phyloP scores from a whole-genome alignment of 352 stramenopile species.

The Globisporangium cystogenes region DNA sequence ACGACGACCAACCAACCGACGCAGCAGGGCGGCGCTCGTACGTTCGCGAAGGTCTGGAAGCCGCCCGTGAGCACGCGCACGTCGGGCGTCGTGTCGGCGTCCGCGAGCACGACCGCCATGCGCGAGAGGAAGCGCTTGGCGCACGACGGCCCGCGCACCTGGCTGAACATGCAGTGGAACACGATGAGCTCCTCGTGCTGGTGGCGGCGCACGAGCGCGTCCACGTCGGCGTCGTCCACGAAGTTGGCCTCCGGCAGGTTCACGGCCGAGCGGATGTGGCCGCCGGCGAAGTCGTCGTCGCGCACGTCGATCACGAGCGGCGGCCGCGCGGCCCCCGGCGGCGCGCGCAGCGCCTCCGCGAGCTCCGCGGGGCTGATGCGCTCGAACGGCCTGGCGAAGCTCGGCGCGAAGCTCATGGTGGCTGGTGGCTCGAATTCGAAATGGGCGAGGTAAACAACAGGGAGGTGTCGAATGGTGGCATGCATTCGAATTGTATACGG shows the following conservation, averaged over 20 bases:
- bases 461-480: neutral
- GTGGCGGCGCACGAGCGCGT: slow-evolving; percentile 63
- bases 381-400: slow-evolving; percentile 33
- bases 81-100: slow-evolving; percentile 33
- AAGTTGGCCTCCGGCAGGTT: slow-evolving; percentile 81
- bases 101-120: slow-evolving; percentile 43
- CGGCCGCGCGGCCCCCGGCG: slow-evolving; percentile 20
- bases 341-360: slow-evolving; percentile 41
- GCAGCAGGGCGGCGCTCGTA: too few species aligned
- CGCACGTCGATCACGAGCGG: slow-evolving; percentile 75
- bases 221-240: slow-evolving; percentile 75
- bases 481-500: too few species aligned
- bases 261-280: slow-evolving; percentile 70
- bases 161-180: slow-evolving; percentile 88
- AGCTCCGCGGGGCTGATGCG: slow-evolving; percentile 48
- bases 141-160: slow-evolving; percentile 77
- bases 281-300: slow-evolving; percentile 63
- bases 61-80: slow-evolving; percentile 71
- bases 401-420: slow-evolving; percentile 12
- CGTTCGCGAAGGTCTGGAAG: slow-evolving; percentile 58
- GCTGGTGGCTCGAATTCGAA: neutral
- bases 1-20: too few species aligned
- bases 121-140: slow-evolving; percentile 68
- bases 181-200: slow-evolving; percentile 61
- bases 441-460: neutral